phyloP scores from a whole-genome alignment of 176 grass and related monocot genomes.

The Cenchrus purpureus region DNA sequence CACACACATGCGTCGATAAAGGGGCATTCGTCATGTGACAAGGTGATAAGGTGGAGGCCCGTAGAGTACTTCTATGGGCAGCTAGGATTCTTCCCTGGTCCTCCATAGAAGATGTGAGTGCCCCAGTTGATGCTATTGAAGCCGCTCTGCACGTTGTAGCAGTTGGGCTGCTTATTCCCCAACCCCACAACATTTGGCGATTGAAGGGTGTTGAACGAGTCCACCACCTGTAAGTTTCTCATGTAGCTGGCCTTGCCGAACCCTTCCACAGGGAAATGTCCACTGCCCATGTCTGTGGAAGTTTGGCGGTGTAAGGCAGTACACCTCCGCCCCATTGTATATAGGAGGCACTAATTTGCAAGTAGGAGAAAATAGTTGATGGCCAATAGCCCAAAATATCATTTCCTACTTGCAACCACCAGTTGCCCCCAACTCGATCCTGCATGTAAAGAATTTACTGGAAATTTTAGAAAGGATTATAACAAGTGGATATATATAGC shows the following conservation, averaged over 20 bases:
- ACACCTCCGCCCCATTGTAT: conserved; percentile 76
- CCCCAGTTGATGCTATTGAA: conserved; percentile 75
- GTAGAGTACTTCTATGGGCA: conserved; percentile 50
- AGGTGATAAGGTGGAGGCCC: no score
- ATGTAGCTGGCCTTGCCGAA: conserved; percentile 81
- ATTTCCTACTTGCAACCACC: conserved; percentile 71
- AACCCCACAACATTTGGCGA: conserved; percentile 58
- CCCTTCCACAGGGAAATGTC: conserved; percentile 76
- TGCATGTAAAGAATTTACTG: conserved; percentile 15
- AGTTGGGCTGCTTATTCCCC: conserved; percentile 72
- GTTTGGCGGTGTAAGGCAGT: conserved; percentile 72
- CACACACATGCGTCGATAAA: no score
- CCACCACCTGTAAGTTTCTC: conserved; percentile 79
- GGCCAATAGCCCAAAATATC: conserved; percentile 78
- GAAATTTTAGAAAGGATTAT: conserved; percentile 3
- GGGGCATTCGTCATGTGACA: no score
- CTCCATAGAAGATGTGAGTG: conserved; percentile 74
- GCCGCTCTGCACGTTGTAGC: conserved; percentile 77
- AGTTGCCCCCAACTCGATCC: conserved; percentile 72
- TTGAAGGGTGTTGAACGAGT: conserved; percentile 64
- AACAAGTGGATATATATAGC: no score
- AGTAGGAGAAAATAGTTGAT: conserved; percentile 71
- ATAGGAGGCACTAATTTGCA: conserved; percentile 64
- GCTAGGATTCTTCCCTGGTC: conserved; percentile 66
- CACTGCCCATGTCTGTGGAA: conserved; percentile 75